Evolutionary conservation across 192 early-diverging fungal genomes (phyloP), one percentile per base, ranked within the genome.

Genomic region (Podila epicladia): DNA sequence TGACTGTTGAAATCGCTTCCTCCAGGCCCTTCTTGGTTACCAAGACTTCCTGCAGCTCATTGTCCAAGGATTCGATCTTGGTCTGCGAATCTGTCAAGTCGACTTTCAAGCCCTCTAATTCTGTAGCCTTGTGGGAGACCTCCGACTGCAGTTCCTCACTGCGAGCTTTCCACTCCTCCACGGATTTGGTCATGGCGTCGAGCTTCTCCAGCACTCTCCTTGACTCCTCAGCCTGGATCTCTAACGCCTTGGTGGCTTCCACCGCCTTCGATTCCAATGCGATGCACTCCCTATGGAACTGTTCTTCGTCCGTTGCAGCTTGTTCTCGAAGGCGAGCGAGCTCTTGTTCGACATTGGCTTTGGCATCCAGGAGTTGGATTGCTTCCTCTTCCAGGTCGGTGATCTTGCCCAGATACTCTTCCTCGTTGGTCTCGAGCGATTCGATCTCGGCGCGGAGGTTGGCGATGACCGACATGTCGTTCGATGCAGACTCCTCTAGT

Each of bases 61-160:
- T n/a, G 53, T 73, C 74, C 31, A 62, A 50, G 32, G 71, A 63
- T 13, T 80, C 75, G 8, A 75, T 65, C 29, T 88, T 73, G 12
- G 73, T 62, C 48, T 84, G 72, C 0, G 64, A 33, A 24, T 85
- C 76, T 12, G 65, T 64, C 6, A 82, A 59, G 31, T 72, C 29
- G 1, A 84, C 12, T 31, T 58, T 33, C 0, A 58, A 22, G 32
- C 73, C 72, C 63, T 83, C 83, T 2, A 82, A 41, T 48, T 72
- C 69, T n/a, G 53, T 35, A n/a, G 71, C 82, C 62, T 69, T 69
- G 28, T 83, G 85, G 26, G 62, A 67, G 12, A 72, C 65, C 24
- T 85, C 65, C 35, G 74, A 68, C 29, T 86, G 83, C 33, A 73
- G 38, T 2, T 79, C 73, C 58, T 88, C 85, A 9, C 58, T 70